Base-by-base conservation (phyloP, 768 basidiomycete genomes). In the Leucosporidium yakuticum region DNA sequence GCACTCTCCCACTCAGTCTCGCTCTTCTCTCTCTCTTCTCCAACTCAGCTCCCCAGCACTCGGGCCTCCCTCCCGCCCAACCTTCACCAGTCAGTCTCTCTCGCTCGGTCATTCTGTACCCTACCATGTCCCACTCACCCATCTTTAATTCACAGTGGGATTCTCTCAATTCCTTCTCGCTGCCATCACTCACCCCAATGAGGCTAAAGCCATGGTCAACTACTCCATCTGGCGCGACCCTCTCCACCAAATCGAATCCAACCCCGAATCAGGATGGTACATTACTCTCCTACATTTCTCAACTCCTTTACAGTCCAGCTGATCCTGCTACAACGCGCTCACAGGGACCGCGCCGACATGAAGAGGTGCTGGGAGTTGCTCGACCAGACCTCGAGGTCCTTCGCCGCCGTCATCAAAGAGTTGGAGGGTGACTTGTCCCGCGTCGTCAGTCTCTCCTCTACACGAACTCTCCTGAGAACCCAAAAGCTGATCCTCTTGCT, bases 391-490 rank as follows among this genome's bases (percentile, higher is more conserved):
- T 91, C 90, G 73, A 80, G 95, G 73, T 90, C 88, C 80, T 99
- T 96, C 74, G 83, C 91, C 0, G 86, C 88, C 1, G 95, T 99
- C 69, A 91, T 97, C 76, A 97, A 95, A 79, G 90, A 96, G 79
- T 81, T 98, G 6, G 93, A 99, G 36, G 95, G 93, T 0, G 95
- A 98, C 77, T 80, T 99, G 69, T 93, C 93, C 5, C 82, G 95
- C 69, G 89, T 88, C 51, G 94, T 96, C 77, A 80, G 91, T 85
- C 20, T 25, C 3, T 39, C 27, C 29, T 25, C 53, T 14, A 6
- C 6, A 39, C 21, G 34, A 3, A 25, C 9, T 20, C 44, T 1
- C 7, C 27, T 25, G 12, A 11, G 21, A 57, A 29, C 62, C 62
- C 31, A 8, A 49, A 6, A 20, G 36, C 62, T 69, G 31, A 54